These are phyloP conservation scores for Sclerotinia sclerotiorum DNA, from an alignment of 2,329 filamentous ascomycete species.

Conservation along the genomic window DNA sequence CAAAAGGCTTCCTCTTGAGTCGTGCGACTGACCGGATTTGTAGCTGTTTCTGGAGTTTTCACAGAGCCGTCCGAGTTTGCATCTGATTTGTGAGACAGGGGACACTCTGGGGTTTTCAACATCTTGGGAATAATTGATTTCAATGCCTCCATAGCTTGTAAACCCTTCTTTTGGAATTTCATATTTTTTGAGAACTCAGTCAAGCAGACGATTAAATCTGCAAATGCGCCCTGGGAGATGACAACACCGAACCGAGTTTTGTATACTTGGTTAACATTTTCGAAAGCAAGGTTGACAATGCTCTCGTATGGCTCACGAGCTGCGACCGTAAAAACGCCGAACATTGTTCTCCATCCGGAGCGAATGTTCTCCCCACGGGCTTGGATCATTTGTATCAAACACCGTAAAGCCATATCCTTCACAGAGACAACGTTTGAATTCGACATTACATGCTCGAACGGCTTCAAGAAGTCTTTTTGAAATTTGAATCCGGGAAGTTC, in stretches of 20 bases:
- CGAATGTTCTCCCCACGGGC: constrained; percentile 94
- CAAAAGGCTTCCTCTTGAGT: constrained; percentile 96
- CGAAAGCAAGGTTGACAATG: constrained; percentile 95
- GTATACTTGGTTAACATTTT: constrained; percentile 95
- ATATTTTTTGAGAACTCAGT: constrained; percentile 99
- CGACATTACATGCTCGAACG: constrained; percentile 95
- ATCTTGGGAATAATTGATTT: constrained; percentile 93
- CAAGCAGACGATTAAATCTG: constrained; percentile 91
- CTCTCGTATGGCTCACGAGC: constrained; percentile 90
- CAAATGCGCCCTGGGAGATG: constrained; percentile 94
- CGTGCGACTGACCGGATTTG: constrained; percentile 68
- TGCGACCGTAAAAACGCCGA: constrained; percentile 95
- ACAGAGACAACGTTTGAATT: constrained; percentile 90
- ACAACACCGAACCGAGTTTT: constrained; percentile 94
- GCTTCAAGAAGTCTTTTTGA: constrained; percentile 98
- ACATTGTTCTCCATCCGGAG: constrained; percentile 99
- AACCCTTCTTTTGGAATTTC: constrained; percentile 96
- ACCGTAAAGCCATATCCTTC: constrained; percentile 95
- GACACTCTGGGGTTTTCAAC: constrained; percentile 93
- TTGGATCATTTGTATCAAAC: constrained; percentile 98
- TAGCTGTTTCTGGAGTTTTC: constrained; percentile 44
- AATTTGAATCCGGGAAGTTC: constrained; percentile 99
- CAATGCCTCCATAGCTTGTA: constrained; percentile 91
- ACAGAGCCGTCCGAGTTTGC: constrained; percentile 42
- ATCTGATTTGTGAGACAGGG: constrained; percentile 67